These are phyloP conservation scores for Penicillium cataractarum DNA, from an alignment of 495 filamentous ascomycete genomes.

Conservation along the genomic window DNA sequence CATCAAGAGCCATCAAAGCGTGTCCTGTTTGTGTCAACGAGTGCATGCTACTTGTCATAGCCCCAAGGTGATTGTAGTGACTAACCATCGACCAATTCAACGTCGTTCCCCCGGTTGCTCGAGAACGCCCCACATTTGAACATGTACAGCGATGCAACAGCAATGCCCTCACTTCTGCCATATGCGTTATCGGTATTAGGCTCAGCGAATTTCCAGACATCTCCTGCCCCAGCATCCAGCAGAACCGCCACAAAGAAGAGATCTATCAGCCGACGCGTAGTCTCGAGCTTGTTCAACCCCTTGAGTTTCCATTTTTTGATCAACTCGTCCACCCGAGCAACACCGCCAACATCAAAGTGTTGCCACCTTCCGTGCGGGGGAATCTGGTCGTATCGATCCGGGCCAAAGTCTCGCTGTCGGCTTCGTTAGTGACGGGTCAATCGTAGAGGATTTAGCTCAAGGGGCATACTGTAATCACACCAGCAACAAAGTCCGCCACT, in stretches of 20 bases:
- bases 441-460: background rate
- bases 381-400: constrained; percentile 49
- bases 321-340: constrained; percentile 74
- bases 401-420: constrained; percentile 54
- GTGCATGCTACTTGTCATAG: background rate
- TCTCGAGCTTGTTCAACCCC: constrained; percentile 67
- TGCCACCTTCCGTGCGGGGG: constrained; percentile 88
- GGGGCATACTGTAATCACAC: constrained; percentile 36
- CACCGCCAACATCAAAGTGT: constrained; percentile 84
- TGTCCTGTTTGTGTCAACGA: background rate
- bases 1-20: constrained; percentile 8
- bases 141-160: constrained; percentile 62
- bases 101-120: constrained; percentile 6
- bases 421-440: background rate
- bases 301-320: constrained; percentile 64
- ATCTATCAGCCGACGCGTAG: constrained; percentile 77
- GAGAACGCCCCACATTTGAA: constrained; percentile 56
- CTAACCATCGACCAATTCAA: constrained; percentile 35
- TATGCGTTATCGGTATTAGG: constrained; percentile 51
- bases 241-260: constrained; percentile 90
- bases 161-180: constrained; percentile 61
- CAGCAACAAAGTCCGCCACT: constrained; percentile 36
- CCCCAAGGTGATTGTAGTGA: background rate
- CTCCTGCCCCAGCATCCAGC: constrained; percentile 85
- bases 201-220: constrained; percentile 65